Percentiles rank a stretch among this genome's conserved stretches.
Conservation (phyloP, 805 yeast genomes). For the Kodamaea laetipori region DNA sequence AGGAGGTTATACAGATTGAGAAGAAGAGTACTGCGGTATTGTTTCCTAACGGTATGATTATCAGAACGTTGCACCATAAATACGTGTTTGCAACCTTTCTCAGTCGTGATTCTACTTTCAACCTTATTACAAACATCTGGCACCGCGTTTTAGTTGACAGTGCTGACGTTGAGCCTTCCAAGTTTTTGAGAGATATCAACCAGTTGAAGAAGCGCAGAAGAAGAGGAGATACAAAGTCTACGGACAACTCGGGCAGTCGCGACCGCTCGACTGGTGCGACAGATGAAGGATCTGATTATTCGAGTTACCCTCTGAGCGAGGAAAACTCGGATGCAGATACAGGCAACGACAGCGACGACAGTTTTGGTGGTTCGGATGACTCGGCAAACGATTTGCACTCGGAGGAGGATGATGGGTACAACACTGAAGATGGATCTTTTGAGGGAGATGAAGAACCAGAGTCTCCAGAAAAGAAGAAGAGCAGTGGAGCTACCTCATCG, state of each 20-base stretch:
- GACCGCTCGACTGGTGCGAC: slow-evolving; percentile 2
- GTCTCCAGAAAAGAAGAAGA: slow-evolving; percentile 15
- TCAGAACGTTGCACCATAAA: slow-evolving; percentile 63
- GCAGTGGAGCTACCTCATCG: slow-evolving; percentile 10
- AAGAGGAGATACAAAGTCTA: slow-evolving; percentile 14
- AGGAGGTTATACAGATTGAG: slow-evolving; percentile 72
- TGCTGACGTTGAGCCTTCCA: slow-evolving; percentile 16
- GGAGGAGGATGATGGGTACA: slow-evolving; percentile 19
- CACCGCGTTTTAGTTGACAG: slow-evolving; percentile 41
- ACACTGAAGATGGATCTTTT: slow-evolving; percentile 12
- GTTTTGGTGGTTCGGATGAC: slow-evolving; percentile 1
- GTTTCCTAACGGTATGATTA: slow-evolving; percentile 84
- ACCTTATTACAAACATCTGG: slow-evolving; percentile 73
- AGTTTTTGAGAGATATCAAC: slow-evolving; percentile 6
- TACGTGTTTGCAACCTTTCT: slow-evolving; percentile 87
- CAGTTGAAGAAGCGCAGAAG: slow-evolving; percentile 5
- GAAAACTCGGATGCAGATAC: neutral
- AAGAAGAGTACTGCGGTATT: slow-evolving; percentile 84
- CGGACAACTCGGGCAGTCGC: neutral
- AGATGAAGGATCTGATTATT: slow-evolving; percentile 11
- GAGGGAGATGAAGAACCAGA: slow-evolving; percentile 25
- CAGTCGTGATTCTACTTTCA: slow-evolving; percentile 75
- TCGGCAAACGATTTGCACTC: slow-evolving; percentile 2
- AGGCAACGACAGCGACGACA: slow-evolving; percentile 1
- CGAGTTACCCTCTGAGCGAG: neutral